phyloP scores from a whole-genome alignment of 177 flowering plant species.

The Telopea speciosissima region DNA sequence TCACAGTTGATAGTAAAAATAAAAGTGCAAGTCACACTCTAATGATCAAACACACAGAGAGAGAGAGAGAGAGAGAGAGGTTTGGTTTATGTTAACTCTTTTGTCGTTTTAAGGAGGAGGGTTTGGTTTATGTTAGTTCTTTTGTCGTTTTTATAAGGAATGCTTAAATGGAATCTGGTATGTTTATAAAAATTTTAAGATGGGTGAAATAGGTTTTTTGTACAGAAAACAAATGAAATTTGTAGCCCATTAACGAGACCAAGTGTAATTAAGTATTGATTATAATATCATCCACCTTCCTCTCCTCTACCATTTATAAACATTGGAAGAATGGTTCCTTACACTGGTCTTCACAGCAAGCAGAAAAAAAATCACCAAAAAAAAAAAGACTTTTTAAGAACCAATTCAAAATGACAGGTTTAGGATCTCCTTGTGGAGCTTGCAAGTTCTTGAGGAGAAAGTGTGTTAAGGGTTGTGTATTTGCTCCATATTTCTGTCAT shows the following conservation, averaged over 20 bases:
- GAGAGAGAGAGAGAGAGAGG: too few species aligned
- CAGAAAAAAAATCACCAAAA: conserved; percentile 8
- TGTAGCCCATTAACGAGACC: conserved; percentile 70
- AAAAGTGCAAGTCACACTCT: too few species aligned
- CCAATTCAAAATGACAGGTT: conserved; percentile 18
- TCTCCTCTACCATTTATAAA: conserved; percentile 41
- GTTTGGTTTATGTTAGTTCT: conserved; percentile 30
- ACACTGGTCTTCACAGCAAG: conserved; percentile 21
- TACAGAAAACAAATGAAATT: conserved; percentile 26
- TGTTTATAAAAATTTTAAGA: conserved; percentile 23
- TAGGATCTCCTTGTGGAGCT: conserved; percentile 41
- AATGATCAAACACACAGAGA: too few species aligned
- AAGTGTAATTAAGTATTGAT: conserved; percentile 36
- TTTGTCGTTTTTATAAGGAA: conserved; percentile 41
- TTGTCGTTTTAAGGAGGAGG: conserved; percentile 20
- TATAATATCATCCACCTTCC: conserved; percentile 33
- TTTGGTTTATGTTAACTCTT: too few species aligned
- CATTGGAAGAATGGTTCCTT: conserved; percentile 24
- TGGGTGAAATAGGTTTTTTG: conserved; percentile 15
- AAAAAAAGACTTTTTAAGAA: too few species aligned
- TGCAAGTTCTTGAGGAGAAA: conserved; percentile 52
- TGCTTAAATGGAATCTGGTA: conserved; percentile 41
- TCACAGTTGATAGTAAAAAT: too few species aligned
- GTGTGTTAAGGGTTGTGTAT: conserved; percentile 64
- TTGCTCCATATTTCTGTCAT: conserved; percentile 74